These are phyloP conservation scores for Lachnellula subtilissima DNA, from an alignment of 2,329 filamentous ascomycete genomes.

Conservation along the genomic window DNA sequence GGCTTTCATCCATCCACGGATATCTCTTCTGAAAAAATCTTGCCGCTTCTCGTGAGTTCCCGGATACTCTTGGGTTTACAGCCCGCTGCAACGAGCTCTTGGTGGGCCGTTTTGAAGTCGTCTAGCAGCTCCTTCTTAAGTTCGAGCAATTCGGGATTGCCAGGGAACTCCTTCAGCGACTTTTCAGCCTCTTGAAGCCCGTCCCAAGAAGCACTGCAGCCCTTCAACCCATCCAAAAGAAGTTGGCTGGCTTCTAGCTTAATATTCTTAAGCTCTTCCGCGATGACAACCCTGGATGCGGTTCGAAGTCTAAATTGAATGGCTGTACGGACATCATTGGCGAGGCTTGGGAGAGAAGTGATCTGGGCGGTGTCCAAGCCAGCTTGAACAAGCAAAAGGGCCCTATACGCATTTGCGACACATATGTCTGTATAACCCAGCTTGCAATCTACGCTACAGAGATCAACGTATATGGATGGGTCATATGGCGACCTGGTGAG, in stretches of 20 bases:
- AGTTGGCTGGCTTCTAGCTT: slow-evolving; percentile 11
- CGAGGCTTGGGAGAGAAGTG: slow-evolving; percentile 1
- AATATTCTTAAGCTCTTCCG: slow-evolving; percentile 14
- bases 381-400: slow-evolving; percentile 18
- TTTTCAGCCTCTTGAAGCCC: slow-evolving; percentile 14
- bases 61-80: not conserved
- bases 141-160: slow-evolving; percentile 12
- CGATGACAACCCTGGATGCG: slow-evolving; percentile 1
- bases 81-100: not conserved
- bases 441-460: slow-evolving; percentile 10
- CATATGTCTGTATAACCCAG: slow-evolving; percentile 25
- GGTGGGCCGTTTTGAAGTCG: slow-evolving; percentile 9
- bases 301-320: not conserved
- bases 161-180: slow-evolving; percentile 16
- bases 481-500: slow-evolving; percentile 15
- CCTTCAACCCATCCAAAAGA: slow-evolving; percentile 14
- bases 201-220: slow-evolving; percentile 23
- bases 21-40: slow-evolving; percentile 25
- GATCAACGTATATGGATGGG: slow-evolving; percentile 12
- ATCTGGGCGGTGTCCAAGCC: slow-evolving; percentile 6
- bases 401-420: slow-evolving; percentile 15
- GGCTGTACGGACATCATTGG: slow-evolving; percentile 2
- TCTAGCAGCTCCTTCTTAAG: slow-evolving; percentile 1
- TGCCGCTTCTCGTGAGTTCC: slow-evolving; percentile 6
- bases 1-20: slow-evolving; percentile 23